phyloP scores from a whole-genome alignment of 1,139 yeast species.

The Candida sanyaensis region DNA sequence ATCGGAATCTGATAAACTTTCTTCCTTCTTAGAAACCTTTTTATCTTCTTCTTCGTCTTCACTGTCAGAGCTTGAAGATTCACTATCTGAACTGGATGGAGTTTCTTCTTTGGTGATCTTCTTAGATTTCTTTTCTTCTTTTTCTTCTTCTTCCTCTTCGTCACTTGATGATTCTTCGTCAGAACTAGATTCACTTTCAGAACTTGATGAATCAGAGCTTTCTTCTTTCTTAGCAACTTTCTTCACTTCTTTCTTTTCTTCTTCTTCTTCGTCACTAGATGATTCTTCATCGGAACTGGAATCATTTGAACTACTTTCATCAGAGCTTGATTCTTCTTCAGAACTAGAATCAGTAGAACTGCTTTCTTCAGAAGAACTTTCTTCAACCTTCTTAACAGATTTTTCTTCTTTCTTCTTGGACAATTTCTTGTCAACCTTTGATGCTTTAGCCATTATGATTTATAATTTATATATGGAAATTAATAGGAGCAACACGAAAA shows the following conservation, averaged over 20 bases:
- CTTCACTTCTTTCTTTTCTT: slow-evolving; percentile 22
- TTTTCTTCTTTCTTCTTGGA: slow-evolving; percentile 20
- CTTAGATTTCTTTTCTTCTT: slow-evolving; percentile 21
- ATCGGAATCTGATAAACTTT: slow-evolving; percentile 17
- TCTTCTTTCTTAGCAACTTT: slow-evolving; percentile 21
- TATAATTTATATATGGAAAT: background rate
- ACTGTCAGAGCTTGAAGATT: background rate
- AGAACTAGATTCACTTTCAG: slow-evolving; percentile 17
- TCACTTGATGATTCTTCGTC: background rate
- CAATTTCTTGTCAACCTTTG: slow-evolving; percentile 26
- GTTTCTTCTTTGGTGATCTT: slow-evolving; percentile 21
- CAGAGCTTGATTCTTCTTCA: slow-evolving; percentile 5
- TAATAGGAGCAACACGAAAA: background rate
- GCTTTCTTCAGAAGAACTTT: slow-evolving; percentile 18
- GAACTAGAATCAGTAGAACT: slow-evolving; percentile 3
- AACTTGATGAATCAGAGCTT: slow-evolving; percentile 22
- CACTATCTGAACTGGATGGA: background rate
- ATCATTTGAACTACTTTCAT: slow-evolving; percentile 2
- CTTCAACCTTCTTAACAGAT: slow-evolving; percentile 22
- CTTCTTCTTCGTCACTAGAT: slow-evolving; percentile 24
- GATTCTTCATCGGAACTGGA: slow-evolving; percentile 8
- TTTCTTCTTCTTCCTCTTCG: slow-evolving; percentile 27
- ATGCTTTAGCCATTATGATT: slow-evolving; percentile 31
- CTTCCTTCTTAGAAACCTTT: background rate
- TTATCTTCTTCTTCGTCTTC: slow-evolving; percentile 1